Evolutionary conservation across 768 basidiomycete genomes (phyloP).

Genomic region (Stropharia rugosoannulata): DNA sequence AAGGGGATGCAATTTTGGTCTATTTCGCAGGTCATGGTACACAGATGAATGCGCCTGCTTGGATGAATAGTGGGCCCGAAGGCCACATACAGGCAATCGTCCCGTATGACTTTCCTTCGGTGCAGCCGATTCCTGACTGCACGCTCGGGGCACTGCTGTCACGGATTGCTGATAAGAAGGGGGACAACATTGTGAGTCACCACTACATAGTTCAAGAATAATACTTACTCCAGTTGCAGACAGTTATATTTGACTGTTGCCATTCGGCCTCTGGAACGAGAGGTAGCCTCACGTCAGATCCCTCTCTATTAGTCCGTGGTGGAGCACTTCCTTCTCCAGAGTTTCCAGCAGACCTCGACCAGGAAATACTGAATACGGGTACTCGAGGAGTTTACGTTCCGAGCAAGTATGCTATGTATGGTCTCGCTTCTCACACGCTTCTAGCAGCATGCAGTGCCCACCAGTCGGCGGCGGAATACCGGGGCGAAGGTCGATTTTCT

Average conservation of each 20-base stretch:
- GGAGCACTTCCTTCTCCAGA: not conserved
- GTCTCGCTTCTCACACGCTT: slow-evolving; percentile 9
- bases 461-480: slow-evolving; percentile 4
- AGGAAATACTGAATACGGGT: slow-evolving; percentile 3
- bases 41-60: not conserved
- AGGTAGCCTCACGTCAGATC: not conserved
- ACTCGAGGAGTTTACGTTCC: not conserved
- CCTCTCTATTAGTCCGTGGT: not conserved
- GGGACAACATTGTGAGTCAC: slow-evolving; percentile 4
- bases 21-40: slow-evolving; percentile 4
- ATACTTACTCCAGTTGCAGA: not conserved
- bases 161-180: not conserved
- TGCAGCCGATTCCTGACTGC: not conserved
- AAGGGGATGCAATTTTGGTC: slow-evolving; percentile 1
- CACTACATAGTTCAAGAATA: not conserved
- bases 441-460: slow-evolving; percentile 11
- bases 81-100: not conserved
- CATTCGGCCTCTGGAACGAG: slow-evolving; percentile 13
- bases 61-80: not conserved
- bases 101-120: not conserved
- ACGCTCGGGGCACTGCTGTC: not conserved
- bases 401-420: not conserved
- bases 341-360: slow-evolving; percentile 1
- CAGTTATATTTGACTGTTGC: slow-evolving; percentile 14
- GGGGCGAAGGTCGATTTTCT: slow-evolving; percentile 8